Percentiles rank a stretch among this genome's conserved stretches.
Evolutionary conservation across 768 basidiomycete genomes (phyloP).

Genomic region (Agaricus bisporus): DNA sequence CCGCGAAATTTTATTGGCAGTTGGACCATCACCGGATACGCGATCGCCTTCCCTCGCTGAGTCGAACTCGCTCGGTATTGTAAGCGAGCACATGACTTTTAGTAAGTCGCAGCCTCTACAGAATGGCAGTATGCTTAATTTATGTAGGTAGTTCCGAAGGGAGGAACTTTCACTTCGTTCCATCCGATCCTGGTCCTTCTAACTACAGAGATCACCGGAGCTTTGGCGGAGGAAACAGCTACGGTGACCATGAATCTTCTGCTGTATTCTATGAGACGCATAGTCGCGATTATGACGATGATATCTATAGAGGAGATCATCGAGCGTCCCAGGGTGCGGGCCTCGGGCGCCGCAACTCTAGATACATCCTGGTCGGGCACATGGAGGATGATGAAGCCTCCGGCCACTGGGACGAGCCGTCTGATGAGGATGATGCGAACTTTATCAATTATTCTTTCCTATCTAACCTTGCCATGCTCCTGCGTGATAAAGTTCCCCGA

Average conservation of each 20-base stretch:
- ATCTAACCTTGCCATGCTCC: slow-evolving; percentile 81
- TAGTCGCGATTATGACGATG: background rate
- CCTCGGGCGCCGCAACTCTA: slow-evolving; percentile 2
- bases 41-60: background rate
- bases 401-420: slow-evolving; percentile 46
- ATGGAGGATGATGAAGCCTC: slow-evolving; percentile 35
- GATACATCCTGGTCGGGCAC: background rate
- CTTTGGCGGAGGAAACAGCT: background rate
- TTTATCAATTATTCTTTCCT: slow-evolving; percentile 88
- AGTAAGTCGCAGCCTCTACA: background rate
- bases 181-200: slow-evolving; percentile 2
- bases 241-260: background rate
- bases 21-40: background rate
- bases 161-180: background rate
- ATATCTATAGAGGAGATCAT: slow-evolving; percentile 3
- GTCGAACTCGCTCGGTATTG: background rate
- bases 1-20: background rate
- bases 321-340: background rate
- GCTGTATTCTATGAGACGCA: background rate
- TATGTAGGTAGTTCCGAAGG: background rate
- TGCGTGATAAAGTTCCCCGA: slow-evolving; percentile 86
- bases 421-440: slow-evolving; percentile 44
- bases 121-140: background rate
- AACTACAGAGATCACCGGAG: background rate
- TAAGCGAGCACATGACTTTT: background rate